Base-by-base conservation (phyloP, 306 rosid genomes). In the Cyamopsis tetragonoloba region DNA sequence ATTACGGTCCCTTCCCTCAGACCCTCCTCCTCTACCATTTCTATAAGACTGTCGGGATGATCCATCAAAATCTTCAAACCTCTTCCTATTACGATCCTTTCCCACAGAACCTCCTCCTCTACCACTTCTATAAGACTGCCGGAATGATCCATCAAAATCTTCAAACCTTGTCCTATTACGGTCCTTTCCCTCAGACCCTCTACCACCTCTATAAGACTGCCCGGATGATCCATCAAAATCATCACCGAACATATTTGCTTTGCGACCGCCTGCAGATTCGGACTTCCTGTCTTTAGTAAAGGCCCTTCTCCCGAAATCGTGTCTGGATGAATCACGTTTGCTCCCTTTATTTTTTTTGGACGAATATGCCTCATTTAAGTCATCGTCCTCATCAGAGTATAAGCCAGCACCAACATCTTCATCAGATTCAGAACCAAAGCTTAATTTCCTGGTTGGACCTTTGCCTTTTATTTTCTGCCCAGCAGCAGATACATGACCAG, bases 351-450 rank as follows among this genome's bases (percentile, higher is more conserved):
- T 81, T 66, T 41, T 54, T 57, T 82, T 83, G 71, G 85, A 79
- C 31, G 82, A 62, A 60, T 77, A 59, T 32, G 9, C 66, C 34
- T 70, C 66, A 50, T 75, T 63, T 61, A 75, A 71, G 70, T 84
- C 88, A 62, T 75, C 89, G 72, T 89, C 92, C 41, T 73, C 84
- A 50, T 88, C 96, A 35, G 98, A 89, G 83, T 82, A 78, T 37
- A 89, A 78, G 71, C 96, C 96, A 48, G 42, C 83, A 22, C 67
- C 89, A 47, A 22, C 54, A 58, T 83, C 89, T 37, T 84, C 96
- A 19, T 92, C 96, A 67, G 98, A 89, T 59, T 92, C 96, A 56
- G 98, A 92, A 74, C 92, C 93, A 80, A 79, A 83, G 85, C 91
- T 89, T 75, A 84, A 72, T 42, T 82, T 64, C 84, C 83, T 88